Base-by-base conservation (phyloP, 139 green algal species). In the Pedinophyceae sp. region DNA sequence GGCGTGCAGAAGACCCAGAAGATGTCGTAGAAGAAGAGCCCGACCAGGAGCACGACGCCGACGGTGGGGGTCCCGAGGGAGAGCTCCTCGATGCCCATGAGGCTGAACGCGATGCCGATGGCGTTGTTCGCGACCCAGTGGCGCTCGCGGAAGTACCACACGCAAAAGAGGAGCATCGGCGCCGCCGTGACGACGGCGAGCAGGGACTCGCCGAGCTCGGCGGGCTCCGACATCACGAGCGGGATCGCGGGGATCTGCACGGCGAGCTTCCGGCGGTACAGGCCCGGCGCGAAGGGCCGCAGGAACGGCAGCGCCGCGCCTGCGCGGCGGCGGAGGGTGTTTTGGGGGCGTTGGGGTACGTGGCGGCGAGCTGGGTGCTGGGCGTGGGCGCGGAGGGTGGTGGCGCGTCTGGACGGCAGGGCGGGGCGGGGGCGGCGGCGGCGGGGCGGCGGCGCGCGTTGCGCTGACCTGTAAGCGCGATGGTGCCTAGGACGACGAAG, bases 1-100 rank as follows among this genome's bases (percentile, higher is more conserved):
- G 91, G 91, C 0, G 91, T 98, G 69, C 67, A 96, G 73, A 98
- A 98, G 18, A 97, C 91, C 91, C 91, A 98, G 67, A 98, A 98
- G 57, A 98, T 90, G 76, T 98, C 91, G 52, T 95, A 96, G 29
- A 95, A 80, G 61, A 95, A 95, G 5, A 95, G 67, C 0, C 88
- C 86, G 6, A 61, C 66, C 6, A 97, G 70, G 19, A 97, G 72
- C 61, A 97, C 96, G 40, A 62, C 59, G 2, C 86, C 88, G 34
- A 43, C 34, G 13, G 34, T 43, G 34, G 34, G 10, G 34, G 34
- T 87, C 0, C 88, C 90, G 3, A 99, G 69, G 4, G 73, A 86
- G 6, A 99, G 71, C 60, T 91, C 81, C 71, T 98, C 91, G 13
- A 99, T 93, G 23, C 92, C 91, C 54, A 94, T 76, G 7, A 99